phyloP scores from a whole-genome alignment of 1,284 basidiomycete genomes.

The Coriolopsis trogii region DNA sequence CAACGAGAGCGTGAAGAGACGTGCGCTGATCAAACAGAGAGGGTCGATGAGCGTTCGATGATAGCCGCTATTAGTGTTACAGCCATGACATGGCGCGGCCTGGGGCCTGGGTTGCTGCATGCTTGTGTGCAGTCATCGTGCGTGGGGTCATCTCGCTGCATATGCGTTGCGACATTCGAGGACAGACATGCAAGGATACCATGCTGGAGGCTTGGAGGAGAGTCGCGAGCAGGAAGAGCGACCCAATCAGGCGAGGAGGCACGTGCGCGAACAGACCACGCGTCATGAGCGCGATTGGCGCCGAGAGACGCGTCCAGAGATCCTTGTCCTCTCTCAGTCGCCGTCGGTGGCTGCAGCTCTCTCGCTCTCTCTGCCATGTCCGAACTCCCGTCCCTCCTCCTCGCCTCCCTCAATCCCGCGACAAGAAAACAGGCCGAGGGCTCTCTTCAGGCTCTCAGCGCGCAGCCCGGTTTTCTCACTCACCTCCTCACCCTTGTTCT shows the following conservation, averaged over 20 bases:
- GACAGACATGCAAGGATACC: too few species aligned
- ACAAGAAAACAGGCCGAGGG: constrained; percentile 83
- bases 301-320: background rate
- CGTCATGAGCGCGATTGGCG: constrained; percentile 14
- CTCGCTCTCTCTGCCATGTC: constrained; percentile 46
- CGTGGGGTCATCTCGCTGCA: too few species aligned
- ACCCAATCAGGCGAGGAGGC: constrained; percentile 3
- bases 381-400: constrained; percentile 66
- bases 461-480: constrained; percentile 79
- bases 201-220: background rate
- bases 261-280: constrained; percentile 15
- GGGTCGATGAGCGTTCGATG: too few species aligned
- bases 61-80: too few species aligned
- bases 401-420: constrained; percentile 73
- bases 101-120: too few species aligned
- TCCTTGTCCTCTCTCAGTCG: background rate
- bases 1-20: too few species aligned
- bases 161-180: too few species aligned
- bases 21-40: too few species aligned
- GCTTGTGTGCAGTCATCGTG: too few species aligned
- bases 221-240: background rate
- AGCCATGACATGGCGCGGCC: too few species aligned
- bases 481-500: constrained; percentile 76
- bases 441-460: constrained; percentile 65
- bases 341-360: constrained; percentile 7